phyloP scores from a whole-genome alignment of 306 rosid genomes.

The Styphnolobium japonicum region DNA sequence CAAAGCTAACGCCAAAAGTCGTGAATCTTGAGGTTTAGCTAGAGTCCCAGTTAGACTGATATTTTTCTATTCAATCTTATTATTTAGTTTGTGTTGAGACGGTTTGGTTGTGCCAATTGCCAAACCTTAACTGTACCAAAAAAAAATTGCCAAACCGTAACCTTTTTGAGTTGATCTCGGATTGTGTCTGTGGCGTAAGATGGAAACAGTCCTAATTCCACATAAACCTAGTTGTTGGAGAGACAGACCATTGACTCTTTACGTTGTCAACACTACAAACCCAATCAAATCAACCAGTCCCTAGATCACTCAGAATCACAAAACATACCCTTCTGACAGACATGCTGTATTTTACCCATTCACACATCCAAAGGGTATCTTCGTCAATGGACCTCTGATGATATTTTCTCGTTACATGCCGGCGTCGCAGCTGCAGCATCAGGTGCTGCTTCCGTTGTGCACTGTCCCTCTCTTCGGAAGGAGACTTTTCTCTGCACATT shows the following conservation, averaged over 20 bases:
- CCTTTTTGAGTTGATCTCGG: neutral
- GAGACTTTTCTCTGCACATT: neutral
- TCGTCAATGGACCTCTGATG: neutral
- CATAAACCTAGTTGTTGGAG: neutral
- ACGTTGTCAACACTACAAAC: slow-evolving; percentile 9
- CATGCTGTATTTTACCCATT: neutral
- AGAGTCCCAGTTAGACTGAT: neutral
- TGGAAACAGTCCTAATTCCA: neutral
- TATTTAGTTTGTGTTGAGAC: neutral
- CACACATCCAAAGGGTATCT: neutral
- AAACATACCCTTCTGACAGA: neutral
- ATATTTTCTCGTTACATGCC: neutral
- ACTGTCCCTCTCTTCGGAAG: neutral
- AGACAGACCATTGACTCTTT: neutral
- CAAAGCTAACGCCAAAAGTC: neutral
- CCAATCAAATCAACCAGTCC: neutral
- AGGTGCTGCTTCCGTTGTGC: neutral
- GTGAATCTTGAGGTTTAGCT: slow-evolving; percentile 7
- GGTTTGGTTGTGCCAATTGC: neutral
- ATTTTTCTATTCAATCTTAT: neutral
- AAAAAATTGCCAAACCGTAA: too few relatives aligned
- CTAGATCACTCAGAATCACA: neutral
- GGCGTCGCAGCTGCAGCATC: too few relatives aligned
- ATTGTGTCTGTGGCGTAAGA: neutral
- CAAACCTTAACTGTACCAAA: neutral